phyloP scores from a whole-genome alignment of 768 basidiomycete species.

The Saitozyma podzolica region DNA sequence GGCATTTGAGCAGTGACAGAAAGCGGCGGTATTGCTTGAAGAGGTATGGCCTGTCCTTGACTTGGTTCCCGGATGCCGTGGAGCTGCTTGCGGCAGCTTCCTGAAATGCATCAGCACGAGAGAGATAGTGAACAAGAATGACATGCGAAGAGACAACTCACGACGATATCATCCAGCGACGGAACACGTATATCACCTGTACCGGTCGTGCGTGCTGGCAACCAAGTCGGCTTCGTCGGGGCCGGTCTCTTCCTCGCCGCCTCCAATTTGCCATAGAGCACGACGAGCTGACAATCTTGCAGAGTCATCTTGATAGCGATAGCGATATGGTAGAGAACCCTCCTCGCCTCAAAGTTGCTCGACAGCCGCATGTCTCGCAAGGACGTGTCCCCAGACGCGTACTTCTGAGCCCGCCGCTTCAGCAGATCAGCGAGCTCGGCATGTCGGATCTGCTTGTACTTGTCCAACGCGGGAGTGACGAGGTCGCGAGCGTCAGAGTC shows the following conservation, averaged over 20 bases:
- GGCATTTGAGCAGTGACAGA: background rate
- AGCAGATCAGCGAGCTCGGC: background rate
- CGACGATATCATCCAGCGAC: slow-evolving; percentile 5
- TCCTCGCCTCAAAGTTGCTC: slow-evolving; percentile 9
- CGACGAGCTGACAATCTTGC: slow-evolving; percentile 22
- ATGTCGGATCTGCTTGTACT: slow-evolving; percentile 5
- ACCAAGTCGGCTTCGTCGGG: background rate
- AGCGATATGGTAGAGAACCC: slow-evolving; percentile 21
- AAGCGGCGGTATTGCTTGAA: background rate
- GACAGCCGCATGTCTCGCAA: background rate
- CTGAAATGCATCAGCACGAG: too few relatives aligned
- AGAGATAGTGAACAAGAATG: background rate
- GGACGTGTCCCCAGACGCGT: too few relatives aligned
- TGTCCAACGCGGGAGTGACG: background rate
- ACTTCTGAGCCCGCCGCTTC: background rate
- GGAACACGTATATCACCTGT: background rate
- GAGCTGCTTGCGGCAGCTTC: too few relatives aligned
- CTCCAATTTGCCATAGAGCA: slow-evolving; percentile 12
- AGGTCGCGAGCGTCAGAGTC: background rate
- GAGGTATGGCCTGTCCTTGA: slow-evolving; percentile 7
- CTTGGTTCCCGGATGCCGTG: slow-evolving; percentile 2
- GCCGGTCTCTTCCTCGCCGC: background rate
- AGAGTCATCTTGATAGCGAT: slow-evolving; percentile 26
- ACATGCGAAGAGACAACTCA: background rate
- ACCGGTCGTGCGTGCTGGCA: background rate